phyloP scores from a whole-genome alignment of 441 rosid genomes.

The Adansonia gregorii region DNA sequence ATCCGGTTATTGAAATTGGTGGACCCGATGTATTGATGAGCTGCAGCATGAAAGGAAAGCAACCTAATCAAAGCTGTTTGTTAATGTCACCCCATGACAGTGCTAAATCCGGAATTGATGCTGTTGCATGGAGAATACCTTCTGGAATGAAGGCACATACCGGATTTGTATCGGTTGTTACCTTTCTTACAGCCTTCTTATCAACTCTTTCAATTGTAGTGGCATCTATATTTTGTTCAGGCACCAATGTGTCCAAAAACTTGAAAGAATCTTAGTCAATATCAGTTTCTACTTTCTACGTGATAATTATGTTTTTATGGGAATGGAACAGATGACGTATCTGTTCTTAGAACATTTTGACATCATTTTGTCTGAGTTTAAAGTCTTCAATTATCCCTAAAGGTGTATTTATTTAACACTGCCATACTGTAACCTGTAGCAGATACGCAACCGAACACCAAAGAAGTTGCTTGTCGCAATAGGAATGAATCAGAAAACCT shows the following conservation, averaged over 20 bases:
- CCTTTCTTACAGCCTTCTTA: constrained; percentile 40
- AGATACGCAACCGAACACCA: too few species aligned
- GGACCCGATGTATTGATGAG: constrained; percentile 64
- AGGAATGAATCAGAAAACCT: neutral
- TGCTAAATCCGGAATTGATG: constrained; percentile 24
- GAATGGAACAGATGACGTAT: too few species aligned
- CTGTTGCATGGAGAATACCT: constrained; percentile 70
- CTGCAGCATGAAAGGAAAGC: constrained; percentile 40
- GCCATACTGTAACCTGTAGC: too few species aligned
- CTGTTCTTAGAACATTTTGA: too few species aligned
- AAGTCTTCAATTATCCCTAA: too few species aligned
- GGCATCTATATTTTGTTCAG: constrained; percentile 37
- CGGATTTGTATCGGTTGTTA: constrained; percentile 40
- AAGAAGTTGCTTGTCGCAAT: neutral
- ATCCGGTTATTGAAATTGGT: constrained; percentile 64
- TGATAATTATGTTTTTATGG: neutral
- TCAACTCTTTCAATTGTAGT: constrained; percentile 40
- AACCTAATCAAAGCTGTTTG: constrained; percentile 41
- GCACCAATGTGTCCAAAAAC: constrained; percentile 9
- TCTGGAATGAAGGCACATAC: constrained; percentile 56
- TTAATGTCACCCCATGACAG: constrained; percentile 36
- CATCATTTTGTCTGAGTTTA: too few species aligned
- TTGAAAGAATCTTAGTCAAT: constrained; percentile 3
- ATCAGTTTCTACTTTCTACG: neutral
- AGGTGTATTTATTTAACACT: too few species aligned